Base-by-base conservation (phyloP, 1,284 basidiomycete species). In the Spongiforma sp. region DNA sequence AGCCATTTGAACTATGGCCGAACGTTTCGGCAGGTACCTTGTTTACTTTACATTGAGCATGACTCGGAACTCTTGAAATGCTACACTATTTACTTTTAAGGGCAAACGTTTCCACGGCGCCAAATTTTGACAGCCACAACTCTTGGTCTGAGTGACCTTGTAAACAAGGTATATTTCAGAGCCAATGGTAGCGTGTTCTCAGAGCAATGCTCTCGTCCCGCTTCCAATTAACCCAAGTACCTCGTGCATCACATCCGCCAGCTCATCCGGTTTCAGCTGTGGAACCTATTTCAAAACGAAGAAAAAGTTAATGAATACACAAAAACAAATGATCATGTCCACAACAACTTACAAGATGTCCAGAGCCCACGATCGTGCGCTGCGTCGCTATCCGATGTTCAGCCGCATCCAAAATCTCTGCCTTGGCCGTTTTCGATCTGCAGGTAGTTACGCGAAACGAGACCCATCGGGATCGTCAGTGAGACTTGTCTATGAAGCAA, bases 181-280 rank as follows among this genome's bases (percentile, higher is more conserved):
- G 50, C 28, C 32, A 30, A 30, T n/a, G n/a, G n/a, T n/a, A n/a
- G n/a, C n/a, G n/a, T n/a, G 50, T 30, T 53, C 33, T 68, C 60
- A 74, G n/a, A 73, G 69, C 34, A 65, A 52, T 28, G 71, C 62
- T 26, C 43, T 63, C 8, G 55, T 24, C 7, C n/a, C 21, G 14
- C 59, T 62, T 52, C 64, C 71, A 61, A 72, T 62, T 21, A 60
- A 2, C 24, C 58, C 41, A 24, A 77, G 65, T 9, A 77, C 64
- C 17, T 77, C 70, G 19, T 73, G 63, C 10, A 75, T 60, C 50
- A 60, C 63, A 56, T 77, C 72, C 9, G 65, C 74, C 12, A 75
- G 66, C 30, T 5, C 67, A 14, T 78, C 76, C 17, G 75, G 76
- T 61, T 75, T 73, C 55, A 77, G 34, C n/a, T 75, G 74, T 10